Percentiles rank a stretch among this genome's conserved stretches.
Conservation (phyloP, 1,284 basidiomycete genomes). For the Ustilago xerochloae region DNA sequence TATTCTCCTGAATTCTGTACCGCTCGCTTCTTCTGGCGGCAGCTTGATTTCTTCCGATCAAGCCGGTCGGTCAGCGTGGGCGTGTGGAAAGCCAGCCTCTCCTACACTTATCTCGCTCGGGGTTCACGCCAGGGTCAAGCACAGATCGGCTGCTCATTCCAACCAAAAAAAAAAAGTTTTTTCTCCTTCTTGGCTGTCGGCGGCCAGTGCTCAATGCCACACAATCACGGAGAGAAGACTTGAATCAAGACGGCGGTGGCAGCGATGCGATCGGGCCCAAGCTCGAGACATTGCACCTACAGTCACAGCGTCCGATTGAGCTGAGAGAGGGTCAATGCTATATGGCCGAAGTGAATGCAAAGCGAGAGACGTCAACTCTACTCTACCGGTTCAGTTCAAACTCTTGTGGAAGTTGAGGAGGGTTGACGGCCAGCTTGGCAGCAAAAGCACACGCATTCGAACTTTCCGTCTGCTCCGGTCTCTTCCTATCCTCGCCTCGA, state of each 20-base stretch:
- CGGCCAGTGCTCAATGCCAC: no score
- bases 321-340: no score
- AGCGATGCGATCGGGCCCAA: no score
- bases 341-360: no score
- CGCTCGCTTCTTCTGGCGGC: neutral
- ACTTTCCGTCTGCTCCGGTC: slow-evolving; percentile 41
- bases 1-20: neutral
- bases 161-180: neutral
- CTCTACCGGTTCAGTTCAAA: neutral
- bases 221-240: no score
- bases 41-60: slow-evolving; percentile 3
- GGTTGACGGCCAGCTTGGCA: slow-evolving; percentile 15
- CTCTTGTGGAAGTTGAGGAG: neutral
- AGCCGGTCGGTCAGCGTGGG: neutral
- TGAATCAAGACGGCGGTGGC: no score
- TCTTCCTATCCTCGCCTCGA: slow-evolving; percentile 39
- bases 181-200: neutral
- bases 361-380: slow-evolving; percentile 7
- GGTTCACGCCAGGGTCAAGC: slow-evolving; percentile 1
- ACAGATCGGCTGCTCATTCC: no score
- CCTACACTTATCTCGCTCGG: neutral
- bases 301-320: no score
- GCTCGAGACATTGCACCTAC: no score
- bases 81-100: neutral
- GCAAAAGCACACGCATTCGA: slow-evolving; percentile 9